Evolutionary conservation across 192 early-diverging fungal genomes (phyloP).

Genomic region (Backusella tuberculispora): DNA sequence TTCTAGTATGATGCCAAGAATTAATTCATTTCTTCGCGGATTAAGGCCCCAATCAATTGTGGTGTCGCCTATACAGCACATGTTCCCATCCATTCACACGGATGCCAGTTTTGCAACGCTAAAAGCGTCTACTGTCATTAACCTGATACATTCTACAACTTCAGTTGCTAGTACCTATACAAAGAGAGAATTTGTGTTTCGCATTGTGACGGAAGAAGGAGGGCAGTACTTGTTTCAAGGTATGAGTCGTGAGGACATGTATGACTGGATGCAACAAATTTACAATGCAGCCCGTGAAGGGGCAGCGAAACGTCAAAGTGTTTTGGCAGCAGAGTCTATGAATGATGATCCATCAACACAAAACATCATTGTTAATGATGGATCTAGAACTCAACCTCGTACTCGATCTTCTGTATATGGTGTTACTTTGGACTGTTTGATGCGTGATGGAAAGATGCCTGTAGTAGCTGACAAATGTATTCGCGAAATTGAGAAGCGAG

Average conservation of each 20-base stretch:
- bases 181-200: slow-evolving; percentile 77
- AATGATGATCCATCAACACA: slow-evolving; percentile 6
- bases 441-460: slow-evolving; percentile 62
- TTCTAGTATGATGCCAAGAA: slow-evolving; percentile 34
- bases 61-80: neutral
- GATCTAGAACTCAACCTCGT: neutral
- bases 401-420: slow-evolving; percentile 57
- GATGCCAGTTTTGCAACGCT: slow-evolving; percentile 23
- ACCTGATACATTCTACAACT: slow-evolving; percentile 76
- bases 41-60: slow-evolving; percentile 22
- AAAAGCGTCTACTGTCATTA: slow-evolving; percentile 75
- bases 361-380: neutral
- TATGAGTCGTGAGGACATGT: slow-evolving; percentile 67
- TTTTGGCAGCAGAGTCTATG: slow-evolving; percentile 62
- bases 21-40: slow-evolving; percentile 42
- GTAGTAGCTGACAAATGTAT: slow-evolving; percentile 72
- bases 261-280: slow-evolving; percentile 71
- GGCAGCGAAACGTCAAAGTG: slow-evolving; percentile 67
- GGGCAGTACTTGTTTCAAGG: slow-evolving; percentile 78
- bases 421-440: slow-evolving; percentile 58
- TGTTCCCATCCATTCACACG: slow-evolving; percentile 7
- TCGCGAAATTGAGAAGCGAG: slow-evolving; percentile 70
- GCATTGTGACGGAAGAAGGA: slow-evolving; percentile 79
- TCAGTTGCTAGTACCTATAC: slow-evolving; percentile 66
- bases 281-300: slow-evolving; percentile 72